These are phyloP conservation scores for Suillus subaureus DNA, from an alignment of 768 basidiomycete genomes.

Conservation along the genomic window DNA sequence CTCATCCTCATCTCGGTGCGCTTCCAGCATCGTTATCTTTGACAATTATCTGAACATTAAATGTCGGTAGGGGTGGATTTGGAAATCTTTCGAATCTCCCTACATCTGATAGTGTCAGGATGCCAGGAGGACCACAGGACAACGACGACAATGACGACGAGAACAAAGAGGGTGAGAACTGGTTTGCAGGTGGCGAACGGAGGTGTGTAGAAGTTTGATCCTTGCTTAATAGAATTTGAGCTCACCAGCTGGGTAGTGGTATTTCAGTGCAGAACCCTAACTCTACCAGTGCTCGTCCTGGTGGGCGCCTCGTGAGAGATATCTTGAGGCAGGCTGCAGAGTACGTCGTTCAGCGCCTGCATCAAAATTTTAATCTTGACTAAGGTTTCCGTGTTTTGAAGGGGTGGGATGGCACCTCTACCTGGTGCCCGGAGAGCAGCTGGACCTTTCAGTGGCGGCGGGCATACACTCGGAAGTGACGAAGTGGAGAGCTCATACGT, in stretches of 20 bases:
- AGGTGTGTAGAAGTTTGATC: constrained; percentile 49
- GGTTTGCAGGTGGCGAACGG: constrained; percentile 95
- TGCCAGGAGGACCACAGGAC: constrained; percentile 32
- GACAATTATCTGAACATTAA: background rate
- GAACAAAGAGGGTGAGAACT: constrained; percentile 58
- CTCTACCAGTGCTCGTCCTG: constrained; percentile 40
- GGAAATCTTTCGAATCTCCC: constrained; percentile 39
- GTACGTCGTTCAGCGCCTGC: constrained; percentile 45
- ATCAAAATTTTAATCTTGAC: background rate
- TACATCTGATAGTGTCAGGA: constrained; percentile 19
- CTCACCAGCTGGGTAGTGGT: constrained; percentile 53
- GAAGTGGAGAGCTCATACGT: constrained; percentile 79
- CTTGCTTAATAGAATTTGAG: background rate
- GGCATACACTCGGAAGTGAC: constrained; percentile 87
- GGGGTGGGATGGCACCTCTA: constrained; percentile 22
- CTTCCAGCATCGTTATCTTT: background rate
- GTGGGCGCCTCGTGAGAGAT: constrained; percentile 64
- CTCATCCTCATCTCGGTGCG: constrained; percentile 19
- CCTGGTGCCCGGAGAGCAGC: constrained; percentile 18
- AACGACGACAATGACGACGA: constrained; percentile 55
- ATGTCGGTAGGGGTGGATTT: constrained; percentile 25
- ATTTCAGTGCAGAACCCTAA: constrained; percentile 88
- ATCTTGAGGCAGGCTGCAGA: constrained; percentile 81
- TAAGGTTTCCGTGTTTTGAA: background rate
- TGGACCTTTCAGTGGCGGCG: constrained; percentile 63